These are phyloP conservation scores for Epipyxis sp. DNA, from an alignment of 108 stramenopile genomes.

Conservation along the genomic window DNA sequence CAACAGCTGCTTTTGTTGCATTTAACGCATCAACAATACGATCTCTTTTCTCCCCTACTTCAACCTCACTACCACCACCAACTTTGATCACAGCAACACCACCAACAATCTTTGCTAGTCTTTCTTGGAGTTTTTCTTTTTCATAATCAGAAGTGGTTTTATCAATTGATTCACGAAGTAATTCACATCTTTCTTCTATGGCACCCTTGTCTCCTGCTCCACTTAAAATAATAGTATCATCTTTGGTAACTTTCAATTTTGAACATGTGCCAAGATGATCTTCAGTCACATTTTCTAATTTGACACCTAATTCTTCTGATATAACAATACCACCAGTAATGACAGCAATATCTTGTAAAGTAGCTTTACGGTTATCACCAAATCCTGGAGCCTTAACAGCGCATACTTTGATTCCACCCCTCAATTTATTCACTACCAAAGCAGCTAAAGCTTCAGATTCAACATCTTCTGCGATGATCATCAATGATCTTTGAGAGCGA, in stretches of 20 bases:
- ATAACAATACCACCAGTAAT: constrained; percentile 96
- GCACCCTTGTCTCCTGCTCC: constrained; percentile 69
- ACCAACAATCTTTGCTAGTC: constrained; percentile 94
- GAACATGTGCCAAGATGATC: constrained; percentile 87
- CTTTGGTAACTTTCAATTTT: constrained; percentile 90
- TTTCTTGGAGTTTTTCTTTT: constrained; percentile 98
- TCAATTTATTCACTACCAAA: constrained; percentile 98
- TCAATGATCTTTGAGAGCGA: constrained; percentile 80
- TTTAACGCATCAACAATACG: constrained; percentile 99
- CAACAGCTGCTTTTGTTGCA: constrained; percentile 97
- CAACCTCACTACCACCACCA: constrained; percentile 95
- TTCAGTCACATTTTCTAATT: constrained; percentile 83
- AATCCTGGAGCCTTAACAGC: constrained; percentile 99
- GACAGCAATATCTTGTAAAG: constrained; percentile 97
- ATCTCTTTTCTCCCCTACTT: constrained; percentile 99
- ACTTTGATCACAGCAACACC: constrained; percentile 99
- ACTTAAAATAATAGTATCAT: constrained; percentile 93
- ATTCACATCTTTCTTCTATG: constrained; percentile 89
- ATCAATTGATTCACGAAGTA: constrained; percentile 86
- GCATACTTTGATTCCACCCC: constrained; percentile 97
- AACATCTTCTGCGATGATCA: constrained; percentile 98
- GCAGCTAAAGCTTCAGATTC: constrained; percentile 97
- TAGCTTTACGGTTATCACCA: constrained; percentile 99
- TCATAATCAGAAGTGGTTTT: constrained; percentile 97
- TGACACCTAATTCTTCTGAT: constrained; percentile 95